Conservation (phyloP, 805 yeast species). For the Cyberlindnera subsufficiens region DNA sequence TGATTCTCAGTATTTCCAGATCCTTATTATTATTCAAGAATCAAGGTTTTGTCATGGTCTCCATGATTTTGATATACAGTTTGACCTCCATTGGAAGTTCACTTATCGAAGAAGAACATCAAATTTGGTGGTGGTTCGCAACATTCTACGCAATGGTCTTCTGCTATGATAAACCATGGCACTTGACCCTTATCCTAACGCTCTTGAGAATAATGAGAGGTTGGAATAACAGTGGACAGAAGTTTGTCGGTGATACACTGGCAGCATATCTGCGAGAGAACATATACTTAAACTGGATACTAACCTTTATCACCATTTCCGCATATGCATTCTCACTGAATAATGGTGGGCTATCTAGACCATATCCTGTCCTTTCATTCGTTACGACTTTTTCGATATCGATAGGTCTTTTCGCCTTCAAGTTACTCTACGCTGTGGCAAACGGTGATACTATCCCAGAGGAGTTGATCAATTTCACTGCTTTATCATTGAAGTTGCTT, state of each 20-base stretch:
- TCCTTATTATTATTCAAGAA: conserved; percentile 3
- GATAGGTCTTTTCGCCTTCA: conserved; percentile 45
- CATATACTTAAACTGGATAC: conserved; percentile 38
- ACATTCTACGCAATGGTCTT: conserved; percentile 15
- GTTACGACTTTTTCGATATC: conserved; percentile 40
- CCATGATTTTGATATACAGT: conserved; percentile 35
- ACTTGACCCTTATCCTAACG: conserved; percentile 9
- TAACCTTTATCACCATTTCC: conserved; percentile 36
- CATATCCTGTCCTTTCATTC: conserved; percentile 33
- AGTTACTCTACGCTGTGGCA: conserved; percentile 43
- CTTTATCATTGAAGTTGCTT: conserved; percentile 25
- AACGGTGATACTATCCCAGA: conserved; percentile 52
- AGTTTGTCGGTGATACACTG: conserved; percentile 50
- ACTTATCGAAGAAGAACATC: conserved; percentile 92
- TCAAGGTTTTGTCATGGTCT: conserved; percentile 8
- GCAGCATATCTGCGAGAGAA: conserved; percentile 34
- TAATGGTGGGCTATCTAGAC: conserved; percentile 19
- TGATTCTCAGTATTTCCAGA: conserved; percentile 4
- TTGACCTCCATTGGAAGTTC: conserved; percentile 77
- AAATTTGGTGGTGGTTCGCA: conserved; percentile 83
- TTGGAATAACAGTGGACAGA: conserved; percentile 92
- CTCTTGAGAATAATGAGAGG: conserved; percentile 60
- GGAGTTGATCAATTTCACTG: conserved; percentile 23
- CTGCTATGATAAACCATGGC: conserved; percentile 8
- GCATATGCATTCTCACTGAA: conserved; percentile 22